phyloP scores from a whole-genome alignment of 2,329 filamentous ascomycete species.

The Mycosphaerelloides madeirae region DNA sequence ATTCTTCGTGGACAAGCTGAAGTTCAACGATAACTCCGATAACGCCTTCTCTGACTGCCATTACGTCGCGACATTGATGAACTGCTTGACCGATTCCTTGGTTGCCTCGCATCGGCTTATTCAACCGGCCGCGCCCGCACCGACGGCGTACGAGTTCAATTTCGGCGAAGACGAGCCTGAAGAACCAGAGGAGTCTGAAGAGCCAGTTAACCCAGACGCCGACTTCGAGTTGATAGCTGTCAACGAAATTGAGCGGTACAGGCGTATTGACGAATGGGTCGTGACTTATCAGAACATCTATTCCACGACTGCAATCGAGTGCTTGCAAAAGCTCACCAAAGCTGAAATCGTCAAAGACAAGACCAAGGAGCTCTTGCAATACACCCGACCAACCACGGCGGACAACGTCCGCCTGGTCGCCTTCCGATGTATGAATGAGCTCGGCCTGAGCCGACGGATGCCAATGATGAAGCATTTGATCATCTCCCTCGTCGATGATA shows the following conservation, averaged over 20 bases:
- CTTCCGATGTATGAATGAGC: constrained; percentile 54
- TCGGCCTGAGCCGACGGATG: constrained; percentile 50
- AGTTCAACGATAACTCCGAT: constrained; percentile 89
- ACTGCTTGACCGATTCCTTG: constrained; percentile 54
- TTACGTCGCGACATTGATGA: constrained; percentile 79
- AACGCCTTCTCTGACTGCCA: constrained; percentile 84
- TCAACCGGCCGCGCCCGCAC: constrained; percentile 11
- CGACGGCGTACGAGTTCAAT: constrained; percentile 29
- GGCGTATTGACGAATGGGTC: constrained; percentile 63
- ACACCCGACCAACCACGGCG: constrained; percentile 56
- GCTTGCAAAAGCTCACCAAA: constrained; percentile 52
- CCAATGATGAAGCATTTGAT: constrained; percentile 54
- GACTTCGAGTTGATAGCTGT: constrained; percentile 54
- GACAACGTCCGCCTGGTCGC: constrained; percentile 57
- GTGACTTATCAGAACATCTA: constrained; percentile 62
- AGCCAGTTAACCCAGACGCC: constrained; percentile 42
- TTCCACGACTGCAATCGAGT: constrained; percentile 57
- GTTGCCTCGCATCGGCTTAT: constrained; percentile 33
- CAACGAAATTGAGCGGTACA: constrained; percentile 58
- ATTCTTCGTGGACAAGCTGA: constrained; percentile 83
- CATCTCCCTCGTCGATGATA: constrained; percentile 52
- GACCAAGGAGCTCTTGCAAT: constrained; percentile 56
- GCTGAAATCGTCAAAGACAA: constrained; percentile 51
- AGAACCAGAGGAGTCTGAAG: constrained; percentile 45
- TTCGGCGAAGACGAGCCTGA: constrained; percentile 45